A percentile compares a stretch with the other conserved stretches of the same genome.
phyloP scores from a whole-genome alignment of 495 filamentous ascomycete species.

The Penicillium coffeae region DNA sequence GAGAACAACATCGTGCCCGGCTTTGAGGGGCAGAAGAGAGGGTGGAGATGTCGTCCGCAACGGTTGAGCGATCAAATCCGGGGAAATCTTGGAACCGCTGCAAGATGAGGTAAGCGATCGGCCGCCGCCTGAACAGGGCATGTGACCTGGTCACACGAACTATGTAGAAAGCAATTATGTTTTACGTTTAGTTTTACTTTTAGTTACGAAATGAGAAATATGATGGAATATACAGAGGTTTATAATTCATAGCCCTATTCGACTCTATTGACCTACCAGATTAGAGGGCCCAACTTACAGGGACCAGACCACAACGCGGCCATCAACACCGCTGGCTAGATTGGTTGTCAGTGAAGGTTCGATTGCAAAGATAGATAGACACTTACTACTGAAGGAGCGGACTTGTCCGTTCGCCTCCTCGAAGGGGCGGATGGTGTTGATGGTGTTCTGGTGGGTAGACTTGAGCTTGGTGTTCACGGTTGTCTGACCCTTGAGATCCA shows the following conservation, averaged over 20 bases:
- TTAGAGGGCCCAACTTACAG: slow-evolving; percentile 26
- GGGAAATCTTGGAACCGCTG: too few species aligned
- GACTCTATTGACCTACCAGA: background rate
- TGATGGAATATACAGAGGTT: background rate
- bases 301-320: slow-evolving; percentile 82
- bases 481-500: slow-evolving; percentile 92
- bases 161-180: background rate
- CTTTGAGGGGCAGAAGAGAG: background rate
- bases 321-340: slow-evolving; percentile 87
- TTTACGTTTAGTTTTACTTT: background rate
- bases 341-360: slow-evolving; percentile 42
- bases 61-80: slow-evolving; percentile 12
- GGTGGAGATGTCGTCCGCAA: background rate
- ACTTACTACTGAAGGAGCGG: slow-evolving; percentile 85
- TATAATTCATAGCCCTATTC: too few species aligned
- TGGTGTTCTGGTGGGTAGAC: slow-evolving; percentile 96
- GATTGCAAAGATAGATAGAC: background rate
- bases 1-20: slow-evolving; percentile 3
- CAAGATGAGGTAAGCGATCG: background rate
- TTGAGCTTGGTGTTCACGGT: slow-evolving; percentile 89
- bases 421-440: slow-evolving; percentile 74
- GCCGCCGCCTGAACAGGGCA: background rate
- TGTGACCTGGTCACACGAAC: background rate
- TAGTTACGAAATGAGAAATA: background rate
- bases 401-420: slow-evolving; percentile 62